Base-by-base conservation (phyloP, 306 rosid species). In the Psophocarpus tetragonolobus region DNA sequence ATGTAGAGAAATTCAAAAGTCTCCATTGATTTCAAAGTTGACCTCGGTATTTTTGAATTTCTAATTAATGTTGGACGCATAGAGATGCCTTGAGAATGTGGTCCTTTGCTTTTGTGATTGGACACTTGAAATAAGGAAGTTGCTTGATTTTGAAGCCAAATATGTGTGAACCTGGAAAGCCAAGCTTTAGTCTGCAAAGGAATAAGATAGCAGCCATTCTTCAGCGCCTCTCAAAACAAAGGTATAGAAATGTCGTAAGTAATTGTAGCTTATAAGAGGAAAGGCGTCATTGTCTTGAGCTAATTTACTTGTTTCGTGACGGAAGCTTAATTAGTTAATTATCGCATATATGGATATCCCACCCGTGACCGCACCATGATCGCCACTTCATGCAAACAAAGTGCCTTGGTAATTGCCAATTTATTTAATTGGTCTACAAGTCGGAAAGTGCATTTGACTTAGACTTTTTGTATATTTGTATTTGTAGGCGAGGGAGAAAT, bases 11-110 rank as follows among this genome's bases (percentile, higher is more conserved):
- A 67, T 82, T 85, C 74, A 85, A 81, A 80, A 68, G 80, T 75
- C 44, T 47, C 35, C 84, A 81, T 80, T 72, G 86, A 86, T 86
- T 87, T 87, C 86, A 83, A 83, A 81, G 90, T 91, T 89, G 90
- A 89, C 92, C 68, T 48, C 32, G 13, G 27, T 41, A 27, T 79
- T 38, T 5, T n/a, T 71, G 63, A 1, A 47, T 66, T 74, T 61
- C 3, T 1, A 36, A 66, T 36, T 33, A 68, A 50, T 61, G 76
- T 56, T 77, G 61, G 78, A 69, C 67, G 65, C 75, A 80, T 70
- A 64, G 56, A 80, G 82, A 80, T 78, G 74, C 69, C 81, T 58
- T 57, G 35, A 41, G 27, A 74, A 70, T 68, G 75, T 81, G 75
- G 85, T 77, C 71, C 75, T 68, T 76, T 42, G 58, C 80, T 67